Evolutionary conservation across 345 rosid genomes (phyloP).

Genomic region (Adansonia digitata): DNA sequence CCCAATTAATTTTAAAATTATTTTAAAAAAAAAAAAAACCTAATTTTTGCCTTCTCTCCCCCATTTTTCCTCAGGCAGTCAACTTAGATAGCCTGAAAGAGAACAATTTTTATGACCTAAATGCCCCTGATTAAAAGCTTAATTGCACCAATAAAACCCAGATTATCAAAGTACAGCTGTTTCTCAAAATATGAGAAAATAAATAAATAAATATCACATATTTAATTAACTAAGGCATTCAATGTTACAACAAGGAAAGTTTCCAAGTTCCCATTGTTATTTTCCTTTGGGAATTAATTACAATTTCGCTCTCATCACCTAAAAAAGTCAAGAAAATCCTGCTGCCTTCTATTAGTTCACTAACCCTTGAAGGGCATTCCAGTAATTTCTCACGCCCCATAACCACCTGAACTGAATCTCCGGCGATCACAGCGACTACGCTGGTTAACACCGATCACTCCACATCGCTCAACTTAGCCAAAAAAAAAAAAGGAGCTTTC

Average conservation of each 20-base stretch:
- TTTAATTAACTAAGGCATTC: conserved; percentile 5
- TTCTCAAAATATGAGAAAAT: conserved; percentile 2
- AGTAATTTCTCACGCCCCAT: conserved; percentile 16
- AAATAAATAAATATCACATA: neutral
- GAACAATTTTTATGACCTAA: conserved; percentile 15
- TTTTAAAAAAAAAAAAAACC: too few species aligned
- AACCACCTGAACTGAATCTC: conserved; percentile 11
- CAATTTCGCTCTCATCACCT: conserved; percentile 3
- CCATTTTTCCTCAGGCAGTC: neutral
- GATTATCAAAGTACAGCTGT: conserved; percentile 15
- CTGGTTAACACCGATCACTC: conserved; percentile 11
- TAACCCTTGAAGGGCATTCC: conserved; percentile 16
- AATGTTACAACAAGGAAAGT: conserved; percentile 8
- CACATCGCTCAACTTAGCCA: neutral
- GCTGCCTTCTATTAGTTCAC: neutral
- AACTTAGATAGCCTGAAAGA: conserved; percentile 1
- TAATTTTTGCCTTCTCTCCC: neutral
- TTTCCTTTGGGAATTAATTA: neutral
- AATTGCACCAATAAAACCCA: conserved; percentile 7
- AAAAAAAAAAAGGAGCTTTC: neutral
- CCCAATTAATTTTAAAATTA: too few species aligned
- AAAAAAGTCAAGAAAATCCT: conserved; percentile 19
- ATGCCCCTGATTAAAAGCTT: conserved; percentile 13
- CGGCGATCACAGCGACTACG: conserved; percentile 8
- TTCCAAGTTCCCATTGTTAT: conserved; percentile 1